Evolutionary conservation across 2,329 filamentous ascomycete genomes (phyloP), one percentile per base, ranked within the genome.

Genomic region (Phoma sp.): DNA sequence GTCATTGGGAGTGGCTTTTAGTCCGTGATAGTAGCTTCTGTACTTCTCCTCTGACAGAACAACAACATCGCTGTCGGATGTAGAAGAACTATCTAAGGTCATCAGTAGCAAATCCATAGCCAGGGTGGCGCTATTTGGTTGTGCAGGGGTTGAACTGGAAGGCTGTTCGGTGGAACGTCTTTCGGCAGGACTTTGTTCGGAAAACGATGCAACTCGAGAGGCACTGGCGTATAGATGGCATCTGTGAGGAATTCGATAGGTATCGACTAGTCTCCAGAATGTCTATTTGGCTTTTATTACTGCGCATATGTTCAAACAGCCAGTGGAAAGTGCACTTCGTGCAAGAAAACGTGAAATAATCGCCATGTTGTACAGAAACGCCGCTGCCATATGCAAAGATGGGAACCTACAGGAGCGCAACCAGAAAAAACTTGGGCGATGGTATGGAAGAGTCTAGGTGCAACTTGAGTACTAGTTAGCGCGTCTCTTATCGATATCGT

Each of bases 401-500:
- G 3, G 21, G 7, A 15, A 26, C 14, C 18, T 9, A 21, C 11
- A 32, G 20, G 11, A 39, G 17, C 23, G 23, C 23, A 9, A 25
- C 23, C 23, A 25, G n/a, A n/a, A n/a, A n/a, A 11, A 26, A 28
- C 5, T 5, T 28, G 6, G 25, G 17, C 14, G 11, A 30, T 11
- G 20, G 21, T n/a, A 33, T 25, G 42, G 28, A 11, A 7, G 12
- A 28, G 28, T 30, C 23, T 15, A 20, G 6, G 21, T 12, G 14
- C 12, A 21, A 26, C n/a, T 30, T 38, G 25, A 42, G 37, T n/a
- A n/a, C n/a, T n/a, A n/a, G 37, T 30, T 17, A 18, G 26, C 26
- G 32, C 43, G 18, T 38, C 25, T 5, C 34, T 38, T 52, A 52
- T 47, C 49, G 49, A 52, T 52, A 42, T 11, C 17, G 40, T 25